phyloP scores from a whole-genome alignment of 2,329 filamentous ascomycete genomes.

The Dendrostoma leiphaemia region DNA sequence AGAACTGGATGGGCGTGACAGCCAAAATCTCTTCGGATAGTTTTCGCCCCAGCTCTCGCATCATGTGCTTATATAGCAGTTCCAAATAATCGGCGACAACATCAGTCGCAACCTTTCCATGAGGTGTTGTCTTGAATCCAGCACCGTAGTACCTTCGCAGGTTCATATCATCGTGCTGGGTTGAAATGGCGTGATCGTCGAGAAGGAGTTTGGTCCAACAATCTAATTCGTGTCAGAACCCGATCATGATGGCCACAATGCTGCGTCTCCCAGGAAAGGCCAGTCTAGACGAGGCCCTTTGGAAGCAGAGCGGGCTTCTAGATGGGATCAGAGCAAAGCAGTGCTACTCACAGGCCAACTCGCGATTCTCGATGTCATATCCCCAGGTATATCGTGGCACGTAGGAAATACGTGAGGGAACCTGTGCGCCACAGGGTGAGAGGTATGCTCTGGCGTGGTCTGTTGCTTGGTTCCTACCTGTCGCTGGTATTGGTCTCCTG shows the following conservation, averaged over 20 bases:
- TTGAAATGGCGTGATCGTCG: background rate
- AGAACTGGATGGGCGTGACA: constrained; percentile 4
- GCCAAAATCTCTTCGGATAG: background rate
- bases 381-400: background rate
- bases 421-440: too few species aligned
- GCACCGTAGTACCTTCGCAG: background rate
- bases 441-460: too few species aligned
- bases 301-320: too few species aligned
- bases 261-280: too few species aligned
- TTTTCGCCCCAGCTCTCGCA: constrained; percentile 1
- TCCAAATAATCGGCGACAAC: background rate
- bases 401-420: constrained; percentile 1
- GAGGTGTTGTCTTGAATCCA: background rate
- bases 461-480: too few species aligned
- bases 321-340: too few species aligned
- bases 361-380: background rate
- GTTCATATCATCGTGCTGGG: background rate
- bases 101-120: background rate
- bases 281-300: too few species aligned
- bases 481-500: background rate
- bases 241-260: too few species aligned
- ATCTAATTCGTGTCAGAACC: too few species aligned
- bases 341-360: background rate
- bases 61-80: background rate
- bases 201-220: constrained; percentile 2